phyloP scores from a whole-genome alignment of 805 yeast genomes.

The Hanseniaspora jakobsenii region DNA sequence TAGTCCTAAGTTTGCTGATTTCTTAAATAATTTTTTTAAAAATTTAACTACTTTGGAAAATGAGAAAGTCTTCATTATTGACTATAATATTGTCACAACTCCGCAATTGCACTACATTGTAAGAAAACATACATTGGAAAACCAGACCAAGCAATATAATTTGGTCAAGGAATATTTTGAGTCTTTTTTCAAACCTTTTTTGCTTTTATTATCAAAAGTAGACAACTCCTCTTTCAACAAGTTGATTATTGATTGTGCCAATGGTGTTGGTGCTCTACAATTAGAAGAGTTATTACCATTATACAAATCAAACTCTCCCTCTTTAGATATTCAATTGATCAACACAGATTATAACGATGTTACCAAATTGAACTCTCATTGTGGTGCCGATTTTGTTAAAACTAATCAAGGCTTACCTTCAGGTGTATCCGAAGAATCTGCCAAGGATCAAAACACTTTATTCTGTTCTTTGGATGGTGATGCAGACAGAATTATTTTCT shows the following conservation, averaged over 20 bases:
- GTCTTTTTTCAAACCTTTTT: constrained; percentile 38
- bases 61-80: constrained; percentile 35
- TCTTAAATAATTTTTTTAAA: constrained; percentile 32
- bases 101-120: constrained; percentile 82
- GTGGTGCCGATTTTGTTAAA: constrained; percentile 95
- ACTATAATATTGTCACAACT: constrained; percentile 70
- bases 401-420: constrained; percentile 71
- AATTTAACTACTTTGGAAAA: constrained; percentile 48
- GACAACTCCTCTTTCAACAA: constrained; percentile 21
- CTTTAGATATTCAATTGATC: constrained; percentile 32
- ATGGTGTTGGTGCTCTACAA: constrained; percentile 91
- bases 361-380: constrained; percentile 50
- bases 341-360: constrained; percentile 49
- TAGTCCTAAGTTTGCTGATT: constrained; percentile 38
- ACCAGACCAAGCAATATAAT: constrained; percentile 19
- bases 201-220: neutral
- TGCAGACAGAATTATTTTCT: constrained; percentile 88
- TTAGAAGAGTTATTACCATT: constrained; percentile 35
- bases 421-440: constrained; percentile 24
- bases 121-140: constrained; percentile 21
- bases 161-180: constrained; percentile 37
- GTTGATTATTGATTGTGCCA: constrained; percentile 78
- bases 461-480: constrained; percentile 92
- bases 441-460: constrained; percentile 27
- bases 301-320: constrained; percentile 30